These are phyloP conservation scores for Candolleomyces efflorescens DNA, from an alignment of 768 basidiomycete genomes.

Conservation along the genomic window DNA sequence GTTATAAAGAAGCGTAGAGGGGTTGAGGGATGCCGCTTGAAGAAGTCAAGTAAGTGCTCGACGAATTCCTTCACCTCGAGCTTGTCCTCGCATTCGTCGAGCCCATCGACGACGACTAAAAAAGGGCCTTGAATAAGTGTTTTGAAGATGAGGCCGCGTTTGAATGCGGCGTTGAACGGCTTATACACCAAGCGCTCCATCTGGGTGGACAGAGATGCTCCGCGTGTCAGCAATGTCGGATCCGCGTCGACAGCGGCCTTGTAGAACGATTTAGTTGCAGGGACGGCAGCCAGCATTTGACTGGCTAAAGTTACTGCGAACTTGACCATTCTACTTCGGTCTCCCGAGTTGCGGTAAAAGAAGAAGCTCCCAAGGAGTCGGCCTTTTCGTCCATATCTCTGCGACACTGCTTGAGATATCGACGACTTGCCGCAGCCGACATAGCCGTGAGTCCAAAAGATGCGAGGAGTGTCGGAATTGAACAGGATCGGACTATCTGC, in stretches of 20 bases:
- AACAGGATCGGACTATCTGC: too few species aligned
- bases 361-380: conserved; percentile 12
- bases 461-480: too few species aligned
- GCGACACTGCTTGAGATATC: conserved; percentile 13
- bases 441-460: conserved; percentile 15
- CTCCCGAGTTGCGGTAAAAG: conserved; percentile 4
- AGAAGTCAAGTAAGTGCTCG: neutral
- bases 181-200: conserved; percentile 9
- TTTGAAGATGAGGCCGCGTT: neutral
- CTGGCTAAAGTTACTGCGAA: conserved; percentile 13
- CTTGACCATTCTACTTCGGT: neutral
- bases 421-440: conserved; percentile 18
- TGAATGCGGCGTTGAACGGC: neutral
- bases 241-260: neutral
- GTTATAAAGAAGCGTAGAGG: neutral
- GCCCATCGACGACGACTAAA: conserved; percentile 15
- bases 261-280: neutral
- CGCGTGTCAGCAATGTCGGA: conserved; percentile 2
- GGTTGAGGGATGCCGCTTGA: neutral
- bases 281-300: conserved; percentile 8
- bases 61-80: conserved; percentile 11
- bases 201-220: neutral
- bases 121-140: neutral
- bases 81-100: conserved; percentile 16
- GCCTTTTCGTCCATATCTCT: neutral